Evolutionary conservation across 2,329 filamentous ascomycete species (phyloP), one percentile per base, ranked within the genome.

Genomic region (Dothiorella sarmentorum): DNA sequence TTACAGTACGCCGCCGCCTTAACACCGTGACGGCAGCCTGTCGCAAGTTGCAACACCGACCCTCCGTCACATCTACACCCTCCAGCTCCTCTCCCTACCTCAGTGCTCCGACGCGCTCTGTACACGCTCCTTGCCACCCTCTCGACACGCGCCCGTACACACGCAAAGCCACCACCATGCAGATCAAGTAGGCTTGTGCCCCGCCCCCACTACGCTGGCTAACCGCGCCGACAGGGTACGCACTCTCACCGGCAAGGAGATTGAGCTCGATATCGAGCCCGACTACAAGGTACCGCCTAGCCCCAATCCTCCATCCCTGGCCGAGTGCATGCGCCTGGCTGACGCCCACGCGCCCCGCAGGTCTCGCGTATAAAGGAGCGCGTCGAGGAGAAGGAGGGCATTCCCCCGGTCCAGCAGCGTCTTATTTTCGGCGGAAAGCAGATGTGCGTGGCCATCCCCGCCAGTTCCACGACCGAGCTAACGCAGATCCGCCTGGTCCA

Each of bases 311-410:
- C 31, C 15, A n/a, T 35, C 15, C 37, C 24, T 13, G 26, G 11
- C 9, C 15, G n/a, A 10, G 26, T 44, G 17, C 27, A 42, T n/a
- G n/a, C 4, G n/a, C 22, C 10, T 11, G 15, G 42, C 58, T 56
- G 44, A 56, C 29, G 6, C 9, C 26, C 3, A 9, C 20, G 26
- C 26, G 7, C 20, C 24, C 27, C 18, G 3, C 65, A 96, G 91
- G 90, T 97, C 67, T 87, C 89, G 38, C 87, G 92, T 74, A 97
- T 99, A 82, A 99, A 99, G 82, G 94, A 97, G 78, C 92, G 93
- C 69, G 94, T 99, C 58, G 94, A 99, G 76, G 94, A 99, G 80
- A 97, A 97, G 78, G 94, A 97, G 73, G 94, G 94, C 59, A 99
- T 99, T 68, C 93, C 94, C 42, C 94, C 94, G 1, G 91, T 94